Evolutionary conservation across 306 rosid species (phyloP).

Genomic region (Glycine tomentella): DNA sequence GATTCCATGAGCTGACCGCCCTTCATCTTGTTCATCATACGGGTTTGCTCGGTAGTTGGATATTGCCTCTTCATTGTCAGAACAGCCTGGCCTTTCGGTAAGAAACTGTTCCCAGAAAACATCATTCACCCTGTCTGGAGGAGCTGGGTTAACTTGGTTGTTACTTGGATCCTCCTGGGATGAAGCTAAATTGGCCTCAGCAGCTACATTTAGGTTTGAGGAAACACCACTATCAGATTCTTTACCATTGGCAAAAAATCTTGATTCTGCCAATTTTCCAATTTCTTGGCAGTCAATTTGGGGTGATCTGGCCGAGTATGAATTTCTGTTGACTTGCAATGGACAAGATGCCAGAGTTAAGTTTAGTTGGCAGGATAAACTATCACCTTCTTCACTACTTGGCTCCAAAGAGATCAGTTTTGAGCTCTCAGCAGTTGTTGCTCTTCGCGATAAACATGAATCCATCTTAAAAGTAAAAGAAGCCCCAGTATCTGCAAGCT

Average conservation of each 20-base stretch:
- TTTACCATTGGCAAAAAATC: conserved; percentile 50
- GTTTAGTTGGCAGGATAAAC: conserved; percentile 89
- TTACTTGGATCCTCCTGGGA: conserved; percentile 60
- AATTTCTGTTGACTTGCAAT: conserved; percentile 57
- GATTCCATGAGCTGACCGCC: conserved; percentile 62
- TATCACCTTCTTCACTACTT: conserved; percentile 83
- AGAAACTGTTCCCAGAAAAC: conserved; percentile 98
- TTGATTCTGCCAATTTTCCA: conserved; percentile 63
- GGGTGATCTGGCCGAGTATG: conserved; percentile 64
- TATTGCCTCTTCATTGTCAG: conserved; percentile 92
- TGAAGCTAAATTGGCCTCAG: conserved; percentile 53
- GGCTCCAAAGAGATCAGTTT: conserved; percentile 67
- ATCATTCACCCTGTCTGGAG: conserved; percentile 83
- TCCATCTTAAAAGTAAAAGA: conserved; percentile 85
- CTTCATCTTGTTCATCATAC: conserved; percentile 71
- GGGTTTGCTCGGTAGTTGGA: conserved; percentile 72
- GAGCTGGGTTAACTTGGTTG: conserved; percentile 57
- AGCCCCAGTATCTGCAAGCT: conserved; percentile 91
- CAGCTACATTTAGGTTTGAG: conserved; percentile 47
- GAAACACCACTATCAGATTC: conserved; percentile 63
- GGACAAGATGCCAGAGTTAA: conserved; percentile 86
- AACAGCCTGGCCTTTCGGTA: conserved; percentile 94
- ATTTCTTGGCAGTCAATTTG: conserved; percentile 65
- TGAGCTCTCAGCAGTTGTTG: conserved; percentile 56
- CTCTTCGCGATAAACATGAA: conserved; percentile 62